Percentiles rank a stretch among this genome's conserved stretches.
phyloP scores from a whole-genome alignment of 306 rosid genomes.

The Mimosa pudica region DNA sequence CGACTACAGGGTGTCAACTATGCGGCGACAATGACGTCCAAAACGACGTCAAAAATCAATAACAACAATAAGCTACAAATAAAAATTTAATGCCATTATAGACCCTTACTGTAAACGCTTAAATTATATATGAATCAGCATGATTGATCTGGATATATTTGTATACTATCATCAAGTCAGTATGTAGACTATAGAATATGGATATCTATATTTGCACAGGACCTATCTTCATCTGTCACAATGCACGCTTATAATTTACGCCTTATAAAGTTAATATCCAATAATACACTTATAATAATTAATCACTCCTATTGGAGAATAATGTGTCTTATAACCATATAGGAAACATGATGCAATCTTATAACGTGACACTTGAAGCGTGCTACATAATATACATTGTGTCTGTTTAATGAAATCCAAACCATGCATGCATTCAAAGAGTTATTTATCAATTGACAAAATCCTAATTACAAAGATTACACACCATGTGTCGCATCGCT shows the following conservation, averaged over 20 bases:
- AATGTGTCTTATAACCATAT: not conserved
- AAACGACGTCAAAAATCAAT: too few relatives aligned
- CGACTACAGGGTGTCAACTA: too few relatives aligned
- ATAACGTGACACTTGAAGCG: constrained; percentile 6
- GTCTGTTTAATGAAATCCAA: not conserved
- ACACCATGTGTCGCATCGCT: not conserved
- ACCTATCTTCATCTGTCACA: not conserved
- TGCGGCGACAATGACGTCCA: too few relatives aligned
- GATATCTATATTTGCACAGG: not conserved
- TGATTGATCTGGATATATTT: not conserved
- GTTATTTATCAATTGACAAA: not conserved
- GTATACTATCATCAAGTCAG: not conserved
- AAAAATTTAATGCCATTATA: not conserved
- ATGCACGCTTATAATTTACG: not conserved
- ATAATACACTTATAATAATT: not conserved
- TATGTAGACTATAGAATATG: not conserved
- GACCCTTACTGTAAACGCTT: not conserved
- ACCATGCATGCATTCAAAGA: not conserved
- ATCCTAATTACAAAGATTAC: not conserved
- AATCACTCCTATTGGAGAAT: not conserved
- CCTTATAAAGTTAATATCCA: not conserved
- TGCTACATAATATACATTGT: not conserved
- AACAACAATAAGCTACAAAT: too few relatives aligned
- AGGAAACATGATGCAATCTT: not conserved
- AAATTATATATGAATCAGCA: not conserved